Percentiles rank a stretch among this genome's conserved stretches.
Evolutionary conservation across 2,329 filamentous ascomycete genomes (phyloP).

Genomic region (Endoconidiophora polonica): DNA sequence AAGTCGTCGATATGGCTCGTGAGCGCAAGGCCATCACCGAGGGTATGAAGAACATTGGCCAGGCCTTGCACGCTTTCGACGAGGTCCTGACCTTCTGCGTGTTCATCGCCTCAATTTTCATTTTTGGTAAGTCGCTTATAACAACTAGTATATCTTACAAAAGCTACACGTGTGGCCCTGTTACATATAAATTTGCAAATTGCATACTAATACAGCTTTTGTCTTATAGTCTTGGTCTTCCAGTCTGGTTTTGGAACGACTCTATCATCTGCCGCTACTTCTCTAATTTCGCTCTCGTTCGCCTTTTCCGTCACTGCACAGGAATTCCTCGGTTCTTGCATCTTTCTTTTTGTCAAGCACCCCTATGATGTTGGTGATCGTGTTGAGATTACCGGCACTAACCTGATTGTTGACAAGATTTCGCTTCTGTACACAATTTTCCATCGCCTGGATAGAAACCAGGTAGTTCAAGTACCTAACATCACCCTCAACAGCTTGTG

Average conservation of each 20-base stretch:
- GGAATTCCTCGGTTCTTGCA: slow-evolving; percentile 94
- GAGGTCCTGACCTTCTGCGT: slow-evolving; percentile 70
- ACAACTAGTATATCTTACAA: slow-evolving; percentile 13
- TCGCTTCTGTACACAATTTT: slow-evolving; percentile 89
- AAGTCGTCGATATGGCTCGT: slow-evolving; percentile 66
- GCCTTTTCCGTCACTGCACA: slow-evolving; percentile 84
- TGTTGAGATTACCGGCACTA: slow-evolving; percentile 52
- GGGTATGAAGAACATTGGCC: slow-evolving; percentile 95
- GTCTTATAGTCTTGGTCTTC: slow-evolving; percentile 58
- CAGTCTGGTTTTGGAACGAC: slow-evolving; percentile 73
- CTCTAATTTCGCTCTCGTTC: slow-evolving; percentile 89
- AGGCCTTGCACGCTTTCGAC: slow-evolving; percentile 83
- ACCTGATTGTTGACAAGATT: slow-evolving; percentile 80
- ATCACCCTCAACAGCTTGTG: slow-evolving; percentile 82
- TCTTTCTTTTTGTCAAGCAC: slow-evolving; percentile 97
- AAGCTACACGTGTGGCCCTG: not conserved
- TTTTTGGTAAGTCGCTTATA: slow-evolving; percentile 44
- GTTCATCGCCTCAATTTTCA: slow-evolving; percentile 62
- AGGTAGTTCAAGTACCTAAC: slow-evolving; percentile 67
- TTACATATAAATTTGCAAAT: no score
- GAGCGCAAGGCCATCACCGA: slow-evolving; percentile 77
- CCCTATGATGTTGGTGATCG: slow-evolving; percentile 92
- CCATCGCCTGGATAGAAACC: slow-evolving; percentile 64
- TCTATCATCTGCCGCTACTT: slow-evolving; percentile 76
- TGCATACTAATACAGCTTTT: no score